Evolutionary conservation across 2,329 filamentous ascomycete genomes (phyloP).

Genomic region (Leptographium procerum): DNA sequence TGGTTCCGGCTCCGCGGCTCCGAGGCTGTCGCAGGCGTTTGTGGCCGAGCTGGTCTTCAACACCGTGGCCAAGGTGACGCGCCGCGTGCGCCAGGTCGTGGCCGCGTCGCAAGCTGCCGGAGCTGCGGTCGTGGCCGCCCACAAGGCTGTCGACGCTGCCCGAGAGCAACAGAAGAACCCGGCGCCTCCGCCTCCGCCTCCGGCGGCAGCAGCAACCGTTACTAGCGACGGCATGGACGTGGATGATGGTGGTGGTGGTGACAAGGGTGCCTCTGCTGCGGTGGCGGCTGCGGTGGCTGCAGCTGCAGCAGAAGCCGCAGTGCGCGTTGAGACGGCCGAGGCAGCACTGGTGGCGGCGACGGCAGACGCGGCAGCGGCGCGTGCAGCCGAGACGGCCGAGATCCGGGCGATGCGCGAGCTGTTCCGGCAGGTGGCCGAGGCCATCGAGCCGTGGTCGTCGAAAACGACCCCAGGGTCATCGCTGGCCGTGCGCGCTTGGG

Average conservation of each 20-base stretch:
- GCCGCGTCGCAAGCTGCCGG: conserved; percentile 18
- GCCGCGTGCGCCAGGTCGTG: conserved; percentile 72
- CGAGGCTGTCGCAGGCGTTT: conserved; percentile 65
- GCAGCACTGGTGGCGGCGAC: conserved; percentile 21
- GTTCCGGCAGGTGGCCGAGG: conserved; percentile 71
- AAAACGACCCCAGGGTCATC: conserved; percentile 35
- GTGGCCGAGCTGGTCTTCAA: conserved; percentile 84
- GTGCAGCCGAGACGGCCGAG: conserved; percentile 59
- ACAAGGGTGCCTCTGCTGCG: conserved; percentile 1
- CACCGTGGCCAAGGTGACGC: conserved; percentile 83
- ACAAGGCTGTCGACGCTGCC: conserved; percentile 18
- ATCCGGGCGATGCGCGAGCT: conserved; percentile 64
- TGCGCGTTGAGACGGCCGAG: conserved; percentile 9
- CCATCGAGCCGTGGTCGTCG: conserved; percentile 58
- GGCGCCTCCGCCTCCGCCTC: neutral
- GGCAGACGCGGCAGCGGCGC: conserved; percentile 24
- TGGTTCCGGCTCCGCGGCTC: too few species aligned
- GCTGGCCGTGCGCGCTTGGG: conserved; percentile 64
- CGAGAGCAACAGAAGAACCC: conserved; percentile 29
- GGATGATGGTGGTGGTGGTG: conserved; percentile 11
- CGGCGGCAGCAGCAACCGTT: neutral
- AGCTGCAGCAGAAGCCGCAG: conserved; percentile 15
- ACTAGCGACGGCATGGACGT: conserved; percentile 29
- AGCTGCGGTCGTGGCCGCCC: conserved; percentile 20
- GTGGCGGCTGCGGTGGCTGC: conserved; percentile 33